Base-by-base conservation (phyloP, 306 rosid species). In the Casuarina cunninghamiana region DNA sequence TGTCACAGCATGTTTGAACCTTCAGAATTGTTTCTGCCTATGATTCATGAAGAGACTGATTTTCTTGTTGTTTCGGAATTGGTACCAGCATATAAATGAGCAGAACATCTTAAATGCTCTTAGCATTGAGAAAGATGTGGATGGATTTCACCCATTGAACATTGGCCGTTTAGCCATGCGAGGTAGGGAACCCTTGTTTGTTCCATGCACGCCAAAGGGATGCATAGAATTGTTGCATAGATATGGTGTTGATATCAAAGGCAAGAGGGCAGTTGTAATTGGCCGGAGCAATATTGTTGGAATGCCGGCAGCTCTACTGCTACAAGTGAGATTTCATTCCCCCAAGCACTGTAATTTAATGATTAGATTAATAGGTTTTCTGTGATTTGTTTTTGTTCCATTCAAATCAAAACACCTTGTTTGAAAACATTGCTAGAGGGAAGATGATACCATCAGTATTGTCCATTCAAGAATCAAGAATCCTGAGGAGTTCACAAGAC, bases 261-360 rank as follows among this genome's bases (percentile, higher is more conserved):
- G 98, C 48, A 93, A 91, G 86, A 91, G 83, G 81, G 98, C 98
- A 32, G 97, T 93, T 72, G 98, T 93, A 74, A 90, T 93, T 55
- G 98, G 97, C 53, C 88, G 98, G 80, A 93, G 98, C 82, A 93
- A 91, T 87, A 90, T 93, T 41, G 98, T 93, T 17, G 98, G 98
- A 71, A 91, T 82, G 89, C 98, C 98, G 8, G 98, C 93, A 69
- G 95, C 98, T 69, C 85, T 91, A 57, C 87, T 91, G 87, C 87
- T 93, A 66, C 98, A 91, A 85, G 97, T 93, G 80, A 84, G 72
- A 67, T 74, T 72, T 66, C 76, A 50, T 71, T 80, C 19, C 15
- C 17, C 69, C 12, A 50, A 41, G 71, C 68, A 63, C 38, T 44
- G 46, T 53, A 51, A 32, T n/a, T 50, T 71, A 58, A 32, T 13